Conservation (phyloP, 176 grass and related monocot species). For the Eragrostis nindensis region DNA sequence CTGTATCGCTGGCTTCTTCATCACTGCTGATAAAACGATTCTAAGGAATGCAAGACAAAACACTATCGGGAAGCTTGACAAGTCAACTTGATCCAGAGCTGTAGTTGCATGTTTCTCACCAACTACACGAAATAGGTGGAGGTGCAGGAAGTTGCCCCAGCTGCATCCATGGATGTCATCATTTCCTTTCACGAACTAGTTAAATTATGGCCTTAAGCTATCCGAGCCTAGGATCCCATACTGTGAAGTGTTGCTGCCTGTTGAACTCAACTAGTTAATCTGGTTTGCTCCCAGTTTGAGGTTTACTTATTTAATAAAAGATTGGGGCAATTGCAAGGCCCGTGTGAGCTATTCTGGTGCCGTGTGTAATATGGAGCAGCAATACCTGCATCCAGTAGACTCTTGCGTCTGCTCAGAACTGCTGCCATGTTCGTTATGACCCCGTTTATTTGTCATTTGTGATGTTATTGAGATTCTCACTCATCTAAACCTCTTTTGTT, state of each 20-base stretch:
- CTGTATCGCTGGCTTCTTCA: constrained; percentile 88
- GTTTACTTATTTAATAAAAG: constrained; percentile 31
- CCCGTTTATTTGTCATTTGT: no score
- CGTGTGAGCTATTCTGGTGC: neutral
- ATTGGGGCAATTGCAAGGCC: neutral
- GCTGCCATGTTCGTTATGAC: neutral
- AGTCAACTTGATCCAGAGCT: constrained; percentile 41
- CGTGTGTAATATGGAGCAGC: neutral
- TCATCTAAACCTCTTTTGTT: no score
- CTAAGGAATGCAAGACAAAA: constrained; percentile 77
- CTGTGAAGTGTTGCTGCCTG: neutral
- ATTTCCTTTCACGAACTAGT: neutral
- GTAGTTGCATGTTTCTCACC: neutral
- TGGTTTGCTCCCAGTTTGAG: constrained; percentile 3
- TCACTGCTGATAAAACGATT: constrained; percentile 78
- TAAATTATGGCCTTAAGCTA: neutral
- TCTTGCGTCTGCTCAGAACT: neutral
- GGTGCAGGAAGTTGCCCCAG: neutral
- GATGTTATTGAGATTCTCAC: neutral
- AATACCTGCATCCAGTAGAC: neutral
- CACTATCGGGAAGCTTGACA: constrained; percentile 74
- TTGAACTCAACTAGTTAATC: neutral
- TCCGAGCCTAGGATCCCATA: neutral
- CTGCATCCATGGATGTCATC: neutral
- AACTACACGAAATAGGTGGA: neutral